Conservation (phyloP, 352 stramenopile genomes). For the Stephanocyclus meneghinianus region DNA sequence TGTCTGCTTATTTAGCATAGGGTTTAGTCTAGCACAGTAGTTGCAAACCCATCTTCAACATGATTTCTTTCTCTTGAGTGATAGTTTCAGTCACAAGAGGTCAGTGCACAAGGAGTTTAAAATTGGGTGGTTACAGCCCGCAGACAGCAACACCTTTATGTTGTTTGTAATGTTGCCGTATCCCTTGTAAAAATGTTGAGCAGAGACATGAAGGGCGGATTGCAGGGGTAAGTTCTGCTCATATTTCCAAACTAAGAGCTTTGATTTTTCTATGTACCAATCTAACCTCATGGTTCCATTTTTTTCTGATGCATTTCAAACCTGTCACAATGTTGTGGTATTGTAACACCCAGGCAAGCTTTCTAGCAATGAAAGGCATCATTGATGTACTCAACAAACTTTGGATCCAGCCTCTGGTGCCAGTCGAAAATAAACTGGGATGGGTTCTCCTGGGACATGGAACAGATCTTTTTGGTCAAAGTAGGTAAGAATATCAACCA, state of each 20-base stretch:
- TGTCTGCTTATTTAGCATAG: not conserved
- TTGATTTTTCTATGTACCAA: conserved; percentile 9
- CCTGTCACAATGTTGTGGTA: conserved; percentile 33
- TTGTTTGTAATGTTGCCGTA: conserved; percentile 2
- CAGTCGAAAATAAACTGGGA: conserved; percentile 13
- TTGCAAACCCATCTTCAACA: not conserved
- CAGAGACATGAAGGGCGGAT: conserved; percentile 18
- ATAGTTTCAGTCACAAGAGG: not conserved
- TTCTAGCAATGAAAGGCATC: conserved; percentile 5
- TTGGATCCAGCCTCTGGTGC: conserved; percentile 2
- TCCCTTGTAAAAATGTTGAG: conserved; percentile 1
- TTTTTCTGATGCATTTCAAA: conserved; percentile 22
- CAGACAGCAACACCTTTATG: not conserved
- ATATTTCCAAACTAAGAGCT: conserved; percentile 13
- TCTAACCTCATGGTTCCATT: conserved; percentile 31
- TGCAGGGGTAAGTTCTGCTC: not conserved
- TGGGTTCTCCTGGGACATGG: too few species aligned
- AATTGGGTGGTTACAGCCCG: not conserved
- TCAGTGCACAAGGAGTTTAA: not conserved
- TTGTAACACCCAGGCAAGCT: conserved; percentile 18
- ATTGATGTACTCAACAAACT: conserved; percentile 38
- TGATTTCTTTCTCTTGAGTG: not conserved
- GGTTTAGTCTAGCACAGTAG: not conserved
- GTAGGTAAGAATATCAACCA: too few species aligned
- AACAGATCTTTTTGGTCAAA: conserved; percentile 4